These are phyloP conservation scores for Trametopsis cervina DNA, from an alignment of 768 basidiomycete species.

Conservation along the genomic window DNA sequence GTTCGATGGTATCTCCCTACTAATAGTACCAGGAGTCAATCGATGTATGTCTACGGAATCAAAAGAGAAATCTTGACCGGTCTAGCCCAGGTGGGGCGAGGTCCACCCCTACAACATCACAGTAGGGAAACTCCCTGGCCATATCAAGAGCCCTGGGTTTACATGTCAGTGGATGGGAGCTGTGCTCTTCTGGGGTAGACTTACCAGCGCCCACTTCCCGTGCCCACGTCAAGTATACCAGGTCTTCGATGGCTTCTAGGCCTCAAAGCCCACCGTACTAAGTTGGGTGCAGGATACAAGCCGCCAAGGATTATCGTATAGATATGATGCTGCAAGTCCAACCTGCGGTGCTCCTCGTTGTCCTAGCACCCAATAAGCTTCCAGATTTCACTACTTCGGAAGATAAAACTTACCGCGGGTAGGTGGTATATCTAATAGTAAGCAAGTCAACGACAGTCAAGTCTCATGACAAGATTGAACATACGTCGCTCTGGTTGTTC, in stretches of 20 bases:
- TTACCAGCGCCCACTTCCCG: constrained; percentile 29
- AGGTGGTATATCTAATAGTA: constrained; percentile 22
- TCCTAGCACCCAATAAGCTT: constrained; percentile 20
- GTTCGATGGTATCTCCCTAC: constrained; percentile 22
- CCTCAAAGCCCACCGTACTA: constrained; percentile 23
- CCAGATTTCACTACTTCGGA: neutral
- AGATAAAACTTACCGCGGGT: constrained; percentile 20
- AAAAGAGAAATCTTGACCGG: constrained; percentile 13
- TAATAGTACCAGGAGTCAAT: too few species aligned
- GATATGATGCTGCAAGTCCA: constrained; percentile 26
- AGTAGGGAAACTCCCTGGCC: constrained; percentile 27
- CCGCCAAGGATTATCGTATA: constrained; percentile 22
- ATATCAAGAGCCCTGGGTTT: constrained; percentile 28
- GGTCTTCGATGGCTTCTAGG: constrained; percentile 20
- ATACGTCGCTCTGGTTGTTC: constrained; percentile 25
- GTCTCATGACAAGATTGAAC: constrained; percentile 1
- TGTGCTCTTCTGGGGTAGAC: neutral
- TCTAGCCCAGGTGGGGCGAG: constrained; percentile 23
- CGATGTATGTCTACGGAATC: too few species aligned
- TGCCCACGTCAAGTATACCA: constrained; percentile 25
- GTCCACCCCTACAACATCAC: constrained; percentile 29
- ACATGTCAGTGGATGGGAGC: too few species aligned
- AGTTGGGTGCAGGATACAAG: constrained; percentile 21
- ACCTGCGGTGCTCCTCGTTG: constrained; percentile 24
- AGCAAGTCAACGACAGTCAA: neutral